Evolutionary conservation across 345 rosid species (phyloP), one percentile per base, ranked within the genome.

Genomic region (Dovyalis caffra): DNA sequence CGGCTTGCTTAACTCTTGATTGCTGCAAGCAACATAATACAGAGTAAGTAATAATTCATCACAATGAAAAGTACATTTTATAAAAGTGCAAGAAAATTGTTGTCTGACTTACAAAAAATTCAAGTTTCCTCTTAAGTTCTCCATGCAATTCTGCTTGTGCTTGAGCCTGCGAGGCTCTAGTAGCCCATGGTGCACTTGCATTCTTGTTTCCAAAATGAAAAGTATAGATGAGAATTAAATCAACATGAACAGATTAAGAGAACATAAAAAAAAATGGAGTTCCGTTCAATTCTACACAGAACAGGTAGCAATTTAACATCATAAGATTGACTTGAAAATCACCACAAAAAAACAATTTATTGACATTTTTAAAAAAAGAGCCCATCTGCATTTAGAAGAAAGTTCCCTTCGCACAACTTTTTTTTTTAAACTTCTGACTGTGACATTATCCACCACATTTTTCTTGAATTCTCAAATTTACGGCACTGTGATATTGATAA

Each of bases 41-140:
- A 35, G 58, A 21, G 23, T 51, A 53, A 57, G 63, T 6, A 8
- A 15, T 11, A 23, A 15, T 23, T 1, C 64, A 28, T 37, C 28
- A 21, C 20, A 49, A 53, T 68, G 9, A 26, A n/a, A 8, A 28
- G 51, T 1, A 25, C 2, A 21, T 31, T 34, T 23, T 1, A 18
- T n/a, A 25, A 2, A 32, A 26, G 25, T 28, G 29, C 2, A 61
- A 18, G 47, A 23, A 8, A 49, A 63, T 9, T 31, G 35, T 5
- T 28, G 23, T 11, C 10, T 4, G 20, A 87, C 97, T 92, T 86
- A 92, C 94, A 60, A 88, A 86, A 73, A 75, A 61, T 34, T 84
- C 86, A 70, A 90, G 79, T 77, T 92, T 92, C 79, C 71, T 79
- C 87, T 83, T 85, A 15, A 89, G 83, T 72, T 90, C 90, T 71